Percentiles rank a stretch among this genome's conserved stretches.
Evolutionary conservation across 768 basidiomycete genomes (phyloP).

Genomic region (Lactifluus echinatus): DNA sequence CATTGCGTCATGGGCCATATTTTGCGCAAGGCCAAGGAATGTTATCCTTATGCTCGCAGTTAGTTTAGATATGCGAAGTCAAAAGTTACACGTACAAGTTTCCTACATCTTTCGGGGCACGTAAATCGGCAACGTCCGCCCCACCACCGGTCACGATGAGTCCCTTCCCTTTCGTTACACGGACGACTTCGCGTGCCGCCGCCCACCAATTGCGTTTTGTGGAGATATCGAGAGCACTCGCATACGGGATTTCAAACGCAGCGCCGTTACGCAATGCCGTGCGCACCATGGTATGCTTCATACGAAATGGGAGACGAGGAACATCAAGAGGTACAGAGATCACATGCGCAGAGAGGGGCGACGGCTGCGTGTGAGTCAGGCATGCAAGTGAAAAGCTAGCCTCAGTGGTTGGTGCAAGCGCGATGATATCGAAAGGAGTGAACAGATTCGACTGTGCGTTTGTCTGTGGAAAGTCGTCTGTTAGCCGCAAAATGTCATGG

Average conservation of each 20-base stretch:
- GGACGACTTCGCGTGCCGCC: conserved; percentile 60
- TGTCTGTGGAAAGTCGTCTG: conserved; percentile 37
- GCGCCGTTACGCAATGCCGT: conserved; percentile 77
- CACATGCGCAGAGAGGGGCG: conserved; percentile 69
- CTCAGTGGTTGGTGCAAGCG: conserved; percentile 64
- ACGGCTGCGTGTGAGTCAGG: conserved; percentile 69
- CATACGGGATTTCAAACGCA: conserved; percentile 75
- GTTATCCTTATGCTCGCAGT: conserved; percentile 39
- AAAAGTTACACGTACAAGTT: conserved; percentile 46
- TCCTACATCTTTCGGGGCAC: conserved; percentile 63
- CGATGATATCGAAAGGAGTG: conserved; percentile 65
- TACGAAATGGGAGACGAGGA: conserved; percentile 68
- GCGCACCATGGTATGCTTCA: conserved; percentile 77
- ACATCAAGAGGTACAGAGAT: conserved; percentile 72
- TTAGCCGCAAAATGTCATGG: neutral
- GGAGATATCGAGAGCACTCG: conserved; percentile 52
- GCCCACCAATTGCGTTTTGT: conserved; percentile 84
- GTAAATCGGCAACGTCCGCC: conserved; percentile 47
- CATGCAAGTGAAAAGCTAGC: conserved; percentile 71
- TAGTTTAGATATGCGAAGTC: neutral
- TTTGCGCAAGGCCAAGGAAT: conserved; percentile 59
- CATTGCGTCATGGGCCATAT: conserved; percentile 54
- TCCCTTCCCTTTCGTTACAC: conserved; percentile 76
- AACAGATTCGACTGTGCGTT: conserved; percentile 58
- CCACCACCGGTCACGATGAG: conserved; percentile 66